Percentiles rank a stretch among this genome's conserved stretches.
Evolutionary conservation across 352 stramenopile genomes (phyloP).

Genomic region (Pythium aristosporum): DNA sequence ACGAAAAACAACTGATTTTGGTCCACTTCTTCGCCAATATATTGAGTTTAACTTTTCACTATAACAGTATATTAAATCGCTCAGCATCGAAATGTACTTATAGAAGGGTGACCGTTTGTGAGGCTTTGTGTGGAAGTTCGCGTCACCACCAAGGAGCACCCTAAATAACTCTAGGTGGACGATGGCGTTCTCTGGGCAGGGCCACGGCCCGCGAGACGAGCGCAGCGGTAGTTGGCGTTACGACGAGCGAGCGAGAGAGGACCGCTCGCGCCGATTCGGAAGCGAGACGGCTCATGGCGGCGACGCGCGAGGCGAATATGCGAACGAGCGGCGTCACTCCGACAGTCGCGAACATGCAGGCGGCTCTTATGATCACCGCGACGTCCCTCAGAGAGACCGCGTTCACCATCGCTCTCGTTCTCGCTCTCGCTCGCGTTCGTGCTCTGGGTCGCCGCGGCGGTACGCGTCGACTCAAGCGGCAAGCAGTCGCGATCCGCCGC

Average conservation of each 20-base stretch:
- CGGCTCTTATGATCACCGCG: not conserved
- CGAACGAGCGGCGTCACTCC: not conserved
- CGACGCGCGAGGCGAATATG: conserved; percentile 3
- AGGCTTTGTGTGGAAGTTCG: too few relatives aligned
- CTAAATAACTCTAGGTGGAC: too few relatives aligned
- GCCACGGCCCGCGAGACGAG: conserved; percentile 1
- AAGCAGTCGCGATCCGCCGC: not conserved
- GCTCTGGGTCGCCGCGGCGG: conserved; percentile 15
- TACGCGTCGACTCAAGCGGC: not conserved
- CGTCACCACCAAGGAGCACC: too few relatives aligned
- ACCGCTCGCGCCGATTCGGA: not conserved
- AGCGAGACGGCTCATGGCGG: not conserved
- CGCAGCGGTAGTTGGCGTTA: not conserved
- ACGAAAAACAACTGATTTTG: conserved; percentile 47
- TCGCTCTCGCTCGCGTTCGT: conserved; percentile 14
- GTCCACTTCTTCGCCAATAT: not conserved
- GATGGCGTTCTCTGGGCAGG: conserved; percentile 20
- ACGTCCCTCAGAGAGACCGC: not conserved
- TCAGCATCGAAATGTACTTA: not conserved
- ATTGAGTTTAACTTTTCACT: not conserved
- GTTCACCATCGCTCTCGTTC: conserved; percentile 7
- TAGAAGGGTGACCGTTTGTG: not conserved
- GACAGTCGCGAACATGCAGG: not conserved
- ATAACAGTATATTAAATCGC: not conserved
- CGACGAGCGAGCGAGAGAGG: not conserved